A percentile compares a stretch with the other conserved stretches of the same genome.
Conservation (phyloP, 495 filamentous ascomycete genomes). For the Aspergillus wentii region DNA sequence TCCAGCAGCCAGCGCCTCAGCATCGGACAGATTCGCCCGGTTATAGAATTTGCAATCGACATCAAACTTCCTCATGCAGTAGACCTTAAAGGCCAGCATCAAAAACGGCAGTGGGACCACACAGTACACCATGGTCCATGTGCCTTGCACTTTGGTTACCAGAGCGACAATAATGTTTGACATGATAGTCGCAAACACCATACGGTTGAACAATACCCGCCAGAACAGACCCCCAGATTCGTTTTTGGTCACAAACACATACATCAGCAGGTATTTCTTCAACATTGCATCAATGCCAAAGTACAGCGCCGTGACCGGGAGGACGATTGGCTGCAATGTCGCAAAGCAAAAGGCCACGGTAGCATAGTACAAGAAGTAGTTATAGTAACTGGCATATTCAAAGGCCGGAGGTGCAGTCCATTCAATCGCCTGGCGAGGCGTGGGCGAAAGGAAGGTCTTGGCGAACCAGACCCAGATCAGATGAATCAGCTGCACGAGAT, state of each 20-base stretch:
- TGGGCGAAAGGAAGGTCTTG: conserved; percentile 79
- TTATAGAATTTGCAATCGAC: conserved; percentile 71
- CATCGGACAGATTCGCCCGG: conserved; percentile 52
- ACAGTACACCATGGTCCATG: conserved; percentile 55
- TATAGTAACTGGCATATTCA: conserved; percentile 96
- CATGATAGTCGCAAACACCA: conserved; percentile 77
- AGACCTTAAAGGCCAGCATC: conserved; percentile 80
- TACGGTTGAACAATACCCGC: conserved; percentile 84
- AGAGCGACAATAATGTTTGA: conserved; percentile 76
- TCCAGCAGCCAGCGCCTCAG: conserved; percentile 45
- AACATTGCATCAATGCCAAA: conserved; percentile 81
- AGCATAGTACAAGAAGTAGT: conserved; percentile 88
- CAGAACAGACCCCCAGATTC: conserved; percentile 95
- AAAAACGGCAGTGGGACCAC: conserved; percentile 76
- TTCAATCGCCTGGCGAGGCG: conserved; percentile 88
- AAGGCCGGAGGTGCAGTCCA: conserved; percentile 89
- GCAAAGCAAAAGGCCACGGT: conserved; percentile 86
- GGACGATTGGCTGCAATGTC: conserved; percentile 79
- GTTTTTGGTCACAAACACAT: conserved; percentile 93
- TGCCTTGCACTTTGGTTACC: conserved; percentile 56
- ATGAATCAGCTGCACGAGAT: conserved; percentile 78
- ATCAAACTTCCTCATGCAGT: conserved; percentile 75
- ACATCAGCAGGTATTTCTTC: conserved; percentile 93
- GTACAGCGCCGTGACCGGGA: conserved; percentile 89
- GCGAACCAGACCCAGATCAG: conserved; percentile 76